Evolutionary conservation across 83 land plant species (phyloP).

Genomic region (Thuja plicata): DNA sequence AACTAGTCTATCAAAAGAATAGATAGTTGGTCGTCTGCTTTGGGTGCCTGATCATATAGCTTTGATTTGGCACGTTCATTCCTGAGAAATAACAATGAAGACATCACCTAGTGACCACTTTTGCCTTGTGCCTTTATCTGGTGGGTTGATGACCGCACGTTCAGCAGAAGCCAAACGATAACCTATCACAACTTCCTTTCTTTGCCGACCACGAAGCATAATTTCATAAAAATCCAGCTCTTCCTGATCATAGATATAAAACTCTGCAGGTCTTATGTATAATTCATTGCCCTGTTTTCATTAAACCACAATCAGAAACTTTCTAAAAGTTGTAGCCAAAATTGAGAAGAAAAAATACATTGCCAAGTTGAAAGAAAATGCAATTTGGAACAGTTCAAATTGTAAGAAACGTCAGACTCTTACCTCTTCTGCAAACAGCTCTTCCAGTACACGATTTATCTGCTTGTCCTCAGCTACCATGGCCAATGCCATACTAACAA

Average conservation of each 20-base stretch:
- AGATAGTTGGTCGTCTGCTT: not conserved
- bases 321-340: not conserved
- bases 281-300: constrained; percentile 72
- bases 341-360: constrained; percentile 13
- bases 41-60: not conserved
- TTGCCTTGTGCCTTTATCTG: constrained; percentile 30
- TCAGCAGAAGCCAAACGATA: constrained; percentile 54
- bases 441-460: constrained; percentile 80
- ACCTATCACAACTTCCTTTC: constrained; percentile 74
- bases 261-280: constrained; percentile 74
- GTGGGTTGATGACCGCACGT: constrained; percentile 66
- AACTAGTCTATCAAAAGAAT: not conserved
- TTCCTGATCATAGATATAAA: constrained; percentile 71
- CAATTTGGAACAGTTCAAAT: not conserved
- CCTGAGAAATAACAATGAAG: constrained; percentile 55
- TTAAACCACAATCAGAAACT: not conserved
- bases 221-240: constrained; percentile 72
- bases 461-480: constrained; percentile 93
- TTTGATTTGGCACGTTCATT: not conserved
- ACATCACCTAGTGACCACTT: constrained; percentile 78
- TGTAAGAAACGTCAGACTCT: not conserved
- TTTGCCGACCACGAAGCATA: constrained; percentile 66
- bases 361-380: not conserved
- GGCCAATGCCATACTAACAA: constrained; percentile 86
- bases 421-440: constrained; percentile 85